These are phyloP conservation scores for Pseudogymnoascus sp. DNA, from an alignment of 2,329 filamentous ascomycete genomes.

Conservation along the genomic window DNA sequence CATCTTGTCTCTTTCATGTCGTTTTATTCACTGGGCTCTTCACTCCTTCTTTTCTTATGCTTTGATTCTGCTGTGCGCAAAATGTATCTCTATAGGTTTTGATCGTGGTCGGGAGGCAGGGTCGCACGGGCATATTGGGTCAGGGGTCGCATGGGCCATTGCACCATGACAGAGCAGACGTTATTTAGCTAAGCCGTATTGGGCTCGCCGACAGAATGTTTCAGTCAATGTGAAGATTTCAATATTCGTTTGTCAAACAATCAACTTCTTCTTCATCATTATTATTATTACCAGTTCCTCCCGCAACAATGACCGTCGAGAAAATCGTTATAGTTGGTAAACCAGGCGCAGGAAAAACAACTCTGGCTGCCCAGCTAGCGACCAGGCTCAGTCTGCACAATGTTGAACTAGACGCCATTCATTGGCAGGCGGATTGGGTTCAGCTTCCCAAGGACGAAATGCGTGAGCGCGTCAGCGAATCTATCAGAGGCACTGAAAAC, in stretches of 20 bases:
- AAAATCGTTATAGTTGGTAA: slow-evolving; percentile 2
- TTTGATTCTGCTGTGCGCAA: too few relatives aligned
- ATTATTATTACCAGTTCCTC: background rate
- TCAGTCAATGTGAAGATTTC: background rate
- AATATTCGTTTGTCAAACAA: background rate
- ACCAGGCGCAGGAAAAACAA: slow-evolving; percentile 5
- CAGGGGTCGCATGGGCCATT: too few relatives aligned
- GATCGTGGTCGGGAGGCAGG: too few relatives aligned
- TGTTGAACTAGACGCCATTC: background rate
- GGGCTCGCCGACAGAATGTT: slow-evolving; percentile 11
- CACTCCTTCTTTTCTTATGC: too few relatives aligned
- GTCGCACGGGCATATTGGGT: too few relatives aligned
- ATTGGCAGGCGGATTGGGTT: slow-evolving; percentile 1
- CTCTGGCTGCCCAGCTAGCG: background rate
- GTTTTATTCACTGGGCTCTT: too few relatives aligned
- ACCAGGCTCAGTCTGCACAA: background rate
- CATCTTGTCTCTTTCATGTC: too few relatives aligned
- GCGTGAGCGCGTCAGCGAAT: background rate
- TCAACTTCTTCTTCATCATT: background rate
- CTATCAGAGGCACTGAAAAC: background rate
- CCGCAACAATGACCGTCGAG: background rate
- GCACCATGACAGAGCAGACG: slow-evolving; percentile 36
- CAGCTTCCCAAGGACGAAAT: background rate
- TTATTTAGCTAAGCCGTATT: slow-evolving; percentile 23
- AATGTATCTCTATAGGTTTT: too few relatives aligned